Base-by-base conservation (phyloP, 495 filamentous ascomycete species). In the Gamarada debralockiae region DNA sequence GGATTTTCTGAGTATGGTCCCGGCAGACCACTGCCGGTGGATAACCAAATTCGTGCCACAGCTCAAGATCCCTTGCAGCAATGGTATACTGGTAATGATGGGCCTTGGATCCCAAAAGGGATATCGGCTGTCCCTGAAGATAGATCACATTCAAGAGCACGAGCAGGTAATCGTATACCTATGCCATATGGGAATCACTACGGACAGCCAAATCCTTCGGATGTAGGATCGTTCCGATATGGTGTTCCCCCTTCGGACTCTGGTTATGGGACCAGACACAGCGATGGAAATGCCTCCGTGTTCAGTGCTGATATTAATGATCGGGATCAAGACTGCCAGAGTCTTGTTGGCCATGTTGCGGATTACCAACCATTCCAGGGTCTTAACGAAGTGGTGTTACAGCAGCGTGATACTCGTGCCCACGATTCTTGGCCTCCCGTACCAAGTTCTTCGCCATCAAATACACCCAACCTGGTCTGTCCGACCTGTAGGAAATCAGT, bases 221-320 rank as follows among this genome's bases (percentile, higher is more conserved):
- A 87, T 48, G 72, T 67, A 39, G 83, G 74, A 25, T 81, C 78
- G 18, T 70, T 80, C 50, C 70, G 67, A 33, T 75, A 73, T 25
- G 70, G 72, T 14, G 68, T 71, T 9, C 68, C 71, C 14, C 52
- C 46, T 2, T 78, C 74, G 1, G 85, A 89, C 59, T 88, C 85
- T 6, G 84, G 79, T 13, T 88, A 87, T 62, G 79, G 72, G 9
- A 84, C 77, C 48, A 63, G 59, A 25, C 59, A 49, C 39, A 63
- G 53, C 52, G 52, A 48, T 40, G 57, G 23, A 13, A 58, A 52
- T 22, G 53, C 42, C 23, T 63, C 60, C 18, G 51, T 63, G 4
- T 58, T 53, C 33, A 63, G 60, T 38, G 55, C 31, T 12, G 58
- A 64, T 50, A 38, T 56, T 22, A 29, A 48, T 27, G 62, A 62